Evolutionary conservation across 768 basidiomycete genomes (phyloP), one percentile per base, ranked within the genome.

Genomic region (Dacryopinax spathularia): DNA sequence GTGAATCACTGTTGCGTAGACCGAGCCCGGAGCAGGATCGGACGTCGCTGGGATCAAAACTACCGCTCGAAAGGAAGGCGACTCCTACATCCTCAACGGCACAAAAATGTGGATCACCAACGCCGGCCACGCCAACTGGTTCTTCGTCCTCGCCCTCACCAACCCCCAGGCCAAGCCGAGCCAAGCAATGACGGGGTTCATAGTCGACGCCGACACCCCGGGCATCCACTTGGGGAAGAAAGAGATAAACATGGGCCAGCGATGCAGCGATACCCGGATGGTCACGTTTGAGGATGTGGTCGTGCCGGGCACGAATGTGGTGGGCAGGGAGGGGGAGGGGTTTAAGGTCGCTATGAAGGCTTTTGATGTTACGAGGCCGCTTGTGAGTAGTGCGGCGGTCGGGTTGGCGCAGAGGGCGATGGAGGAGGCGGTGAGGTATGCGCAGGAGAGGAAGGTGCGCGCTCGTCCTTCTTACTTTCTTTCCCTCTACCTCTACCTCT

Each of bases 91-190:
- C 0, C 29, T 75, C 15, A 73, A 72, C 63, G 73, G 73, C 1
- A 70, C 66, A 34, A 75, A 75, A 69, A 75, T 75, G 73, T 75
- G 73, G 73, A 75, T 72, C 56, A 75, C 75, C 5, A 75, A 75
- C 64, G 73, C 71, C 25, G 73, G 73, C 29, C 69, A 73, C 44
- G 73, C 73, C 33, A 73, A 75, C 68, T 76, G 75, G 75, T 74
- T 73, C 72, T 76, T 75, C 61, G 75, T 77, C 5, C 70, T 77
- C 22, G 76, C 76, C 20, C 70, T 72, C 12, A 76, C 73, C 16
- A 74, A 77, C 62, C 48, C 72, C 1, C 33, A 60, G 1, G 74
- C 70, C 2, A 67, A 73, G 25, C 65, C 73, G 2, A 71, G 70
- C 48, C 70, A 69, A 44, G 67, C 72, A 0, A 72, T 77, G 71